Conservation (phyloP, 164 flowering plant species). For the Nymphaea colorata region DNA sequence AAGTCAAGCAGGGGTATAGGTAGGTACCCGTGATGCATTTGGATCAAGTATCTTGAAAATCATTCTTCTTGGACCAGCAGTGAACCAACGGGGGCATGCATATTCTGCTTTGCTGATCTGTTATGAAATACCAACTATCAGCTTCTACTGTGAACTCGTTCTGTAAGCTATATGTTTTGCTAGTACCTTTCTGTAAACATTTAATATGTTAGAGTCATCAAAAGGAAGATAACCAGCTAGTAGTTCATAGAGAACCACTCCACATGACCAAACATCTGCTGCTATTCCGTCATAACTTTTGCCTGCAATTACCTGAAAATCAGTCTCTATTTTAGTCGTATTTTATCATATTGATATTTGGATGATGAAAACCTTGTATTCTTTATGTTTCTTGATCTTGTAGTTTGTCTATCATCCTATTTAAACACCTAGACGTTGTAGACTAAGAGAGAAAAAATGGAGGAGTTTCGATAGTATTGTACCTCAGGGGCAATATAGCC, state of each 20-base stretch:
- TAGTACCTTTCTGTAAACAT: slow-evolving; percentile 48
- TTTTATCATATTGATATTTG: not conserved
- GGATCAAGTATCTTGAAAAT: slow-evolving; percentile 49
- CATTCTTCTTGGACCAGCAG: slow-evolving; percentile 34
- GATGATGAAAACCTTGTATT: no score
- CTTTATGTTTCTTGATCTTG: no score
- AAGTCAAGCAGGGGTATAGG: not conserved
- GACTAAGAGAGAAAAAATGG: no score
- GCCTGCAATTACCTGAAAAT: slow-evolving; percentile 34
- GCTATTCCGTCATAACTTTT: slow-evolving; percentile 53
- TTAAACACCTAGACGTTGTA: no score
- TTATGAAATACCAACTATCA: not conserved
- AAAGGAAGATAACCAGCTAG: slow-evolving; percentile 66
- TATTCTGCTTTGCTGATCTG: slow-evolving; percentile 53
- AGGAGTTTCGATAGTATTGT: not conserved
- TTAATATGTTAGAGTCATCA: slow-evolving; percentile 41
- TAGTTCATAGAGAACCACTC: slow-evolving; percentile 60
- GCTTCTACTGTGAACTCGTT: not conserved
- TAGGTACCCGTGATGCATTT: slow-evolving; percentile 33
- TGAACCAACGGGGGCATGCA: slow-evolving; percentile 48
- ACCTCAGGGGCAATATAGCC: slow-evolving; percentile 84
- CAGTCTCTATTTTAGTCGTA: not conserved
- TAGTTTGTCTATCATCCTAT: no score
- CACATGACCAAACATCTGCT: slow-evolving; percentile 76
- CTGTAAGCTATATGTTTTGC: not conserved